Percentiles rank a stretch among this genome's conserved stretches.
These are phyloP conservation scores for Coccomyxa sp. DNA, from an alignment of 139 green algal genomes.

Conservation along the genomic window DNA sequence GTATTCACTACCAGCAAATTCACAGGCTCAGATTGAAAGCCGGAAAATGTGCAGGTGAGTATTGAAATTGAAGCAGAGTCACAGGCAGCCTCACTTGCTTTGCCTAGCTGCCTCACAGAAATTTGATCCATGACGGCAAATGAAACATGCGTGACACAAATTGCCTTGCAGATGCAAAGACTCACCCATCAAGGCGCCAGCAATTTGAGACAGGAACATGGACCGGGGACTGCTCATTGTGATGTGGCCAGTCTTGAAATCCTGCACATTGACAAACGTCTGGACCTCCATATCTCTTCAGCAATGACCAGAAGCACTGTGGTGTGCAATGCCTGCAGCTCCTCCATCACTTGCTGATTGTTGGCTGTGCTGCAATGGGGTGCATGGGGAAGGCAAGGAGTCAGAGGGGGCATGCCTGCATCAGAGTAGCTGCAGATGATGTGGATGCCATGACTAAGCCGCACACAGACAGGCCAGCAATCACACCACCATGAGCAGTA, in stretches of 20 bases:
- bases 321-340: background rate
- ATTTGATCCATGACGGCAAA: no score
- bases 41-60: background rate
- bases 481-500: constrained; percentile 17
- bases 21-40: no score
- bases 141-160: no score
- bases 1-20: no score
- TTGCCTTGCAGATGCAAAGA: no score
- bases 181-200: constrained; percentile 22
- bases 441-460: constrained; percentile 33
- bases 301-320: background rate
- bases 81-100: background rate
- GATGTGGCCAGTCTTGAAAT: constrained; percentile 43
- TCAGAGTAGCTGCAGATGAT: constrained; percentile 14
- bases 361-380: background rate
- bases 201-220: constrained; percentile 36
- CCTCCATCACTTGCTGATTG: background rate
- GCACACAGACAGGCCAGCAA: constrained; percentile 23
- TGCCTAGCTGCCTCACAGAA: background rate
- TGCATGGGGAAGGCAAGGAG: background rate
- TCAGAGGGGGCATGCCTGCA: constrained; percentile 11
- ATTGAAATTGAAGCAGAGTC: background rate
- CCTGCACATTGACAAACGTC: background rate
- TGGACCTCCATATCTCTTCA: background rate
- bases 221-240: constrained; percentile 23